Evolutionary conservation across 805 yeast genomes (phyloP), one percentile per base, ranked within the genome.

Genomic region (Komagataella pseudopastoris): DNA sequence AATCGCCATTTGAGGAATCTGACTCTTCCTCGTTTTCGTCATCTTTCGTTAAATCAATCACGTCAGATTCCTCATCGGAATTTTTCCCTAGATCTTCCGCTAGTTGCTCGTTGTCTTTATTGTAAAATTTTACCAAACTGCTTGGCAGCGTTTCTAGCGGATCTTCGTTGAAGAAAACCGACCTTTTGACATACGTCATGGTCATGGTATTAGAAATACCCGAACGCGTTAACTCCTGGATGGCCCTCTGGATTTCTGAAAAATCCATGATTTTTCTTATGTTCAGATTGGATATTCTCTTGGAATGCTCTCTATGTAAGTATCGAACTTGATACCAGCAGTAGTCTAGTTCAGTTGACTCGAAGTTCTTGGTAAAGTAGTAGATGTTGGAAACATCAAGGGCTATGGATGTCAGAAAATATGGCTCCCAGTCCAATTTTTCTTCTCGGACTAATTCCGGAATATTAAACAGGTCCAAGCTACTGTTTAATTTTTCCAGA

Each of bases 341-440:
- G 39, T 30, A 30, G 14, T 30, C 39, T 30, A 14, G 8, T 30
- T 30, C 39, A 8, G 10, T 30, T 1, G 39, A 30, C 7, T 45
- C 47, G 6, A 23, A 16, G 23, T 23, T 23, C 17, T 45, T 45
- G n/a, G 56, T 61, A 48, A 60, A 50, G 50, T 59, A 69, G 39
- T 61, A 69, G 53, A 65, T 71, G 20, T 62, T 62, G 4, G 56
- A 52, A 7, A 65, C 63, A 45, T 59, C 62, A 8, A 71, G 46
- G 2, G 71, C 60, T 3, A 68, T 64, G 22, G 75, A 76, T 10
- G 61, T 59, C 3, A 72, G 55, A 6, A 70, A 50, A 62, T 70
- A 71, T 4, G 74, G 72, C 23, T 71, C 74, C 10, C 63, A 47
- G 12, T 54, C 49, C 1, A 45, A 50, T 10, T 59, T 60, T 14